A percentile compares a stretch with the other conserved stretches of the same genome.
phyloP scores from a whole-genome alignment of 1,139 yeast genomes.

The Lodderomyces parapsilosis region DNA sequence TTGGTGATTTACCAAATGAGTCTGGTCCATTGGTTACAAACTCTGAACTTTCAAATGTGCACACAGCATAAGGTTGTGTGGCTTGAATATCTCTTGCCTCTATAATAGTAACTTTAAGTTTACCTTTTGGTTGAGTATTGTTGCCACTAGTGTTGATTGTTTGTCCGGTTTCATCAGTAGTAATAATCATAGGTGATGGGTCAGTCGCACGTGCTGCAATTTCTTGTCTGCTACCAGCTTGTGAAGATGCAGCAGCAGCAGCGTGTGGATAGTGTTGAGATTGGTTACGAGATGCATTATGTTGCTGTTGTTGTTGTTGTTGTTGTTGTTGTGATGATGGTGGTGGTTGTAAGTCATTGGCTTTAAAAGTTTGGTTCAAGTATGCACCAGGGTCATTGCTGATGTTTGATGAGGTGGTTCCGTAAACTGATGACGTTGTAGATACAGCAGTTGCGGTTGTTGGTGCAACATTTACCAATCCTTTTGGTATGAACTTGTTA shows the following conservation, averaged over 20 bases:
- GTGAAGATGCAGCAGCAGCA: too few relatives aligned
- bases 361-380: slow-evolving; percentile 26
- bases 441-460: slow-evolving; percentile 58
- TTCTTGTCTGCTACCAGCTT: slow-evolving; percentile 2
- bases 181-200: slow-evolving; percentile 36
- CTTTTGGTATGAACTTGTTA: slow-evolving; percentile 36
- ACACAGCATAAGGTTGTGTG: slow-evolving; percentile 85
- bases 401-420: slow-evolving; percentile 41
- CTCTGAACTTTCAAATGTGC: slow-evolving; percentile 91
- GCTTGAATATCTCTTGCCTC: slow-evolving; percentile 64
- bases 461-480: slow-evolving; percentile 43
- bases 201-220: slow-evolving; percentile 12
- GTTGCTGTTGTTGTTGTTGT: too few relatives aligned
- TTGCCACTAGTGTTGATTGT: slow-evolving; percentile 12
- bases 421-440: slow-evolving; percentile 62
- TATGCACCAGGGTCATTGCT: slow-evolving; percentile 22
- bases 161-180: slow-evolving; percentile 49
- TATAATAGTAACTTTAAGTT: slow-evolving; percentile 72
- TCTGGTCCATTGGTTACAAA: slow-evolving; percentile 83
- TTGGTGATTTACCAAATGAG: slow-evolving; percentile 48
- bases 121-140: slow-evolving; percentile 64
- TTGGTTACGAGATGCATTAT: slow-evolving; percentile 9
- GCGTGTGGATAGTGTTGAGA: too few relatives aligned
- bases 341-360: slow-evolving; percentile 12
- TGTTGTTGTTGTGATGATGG: too few relatives aligned